phyloP scores from a whole-genome alignment of 2,329 filamentous ascomycete genomes.

The Pyricularia grisea region DNA sequence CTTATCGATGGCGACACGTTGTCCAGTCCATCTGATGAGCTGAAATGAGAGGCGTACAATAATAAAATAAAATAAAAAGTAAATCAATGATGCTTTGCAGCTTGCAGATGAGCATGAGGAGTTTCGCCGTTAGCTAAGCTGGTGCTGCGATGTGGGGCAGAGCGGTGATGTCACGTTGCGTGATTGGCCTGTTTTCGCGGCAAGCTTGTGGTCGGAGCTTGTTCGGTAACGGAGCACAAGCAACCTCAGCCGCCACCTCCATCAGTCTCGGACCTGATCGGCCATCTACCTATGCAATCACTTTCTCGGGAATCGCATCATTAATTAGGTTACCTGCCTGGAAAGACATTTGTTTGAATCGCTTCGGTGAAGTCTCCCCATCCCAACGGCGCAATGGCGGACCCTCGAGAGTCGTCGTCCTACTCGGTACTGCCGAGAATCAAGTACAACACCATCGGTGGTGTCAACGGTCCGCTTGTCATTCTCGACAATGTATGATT shows the following conservation, averaged over 20 bases:
- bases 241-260: background rate
- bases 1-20: background rate
- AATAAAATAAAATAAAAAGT: background rate
- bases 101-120: background rate
- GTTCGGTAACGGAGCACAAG: background rate
- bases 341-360: background rate
- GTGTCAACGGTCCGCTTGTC: slow-evolving; percentile 95
- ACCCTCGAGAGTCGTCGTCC: slow-evolving; percentile 49
- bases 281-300: background rate
- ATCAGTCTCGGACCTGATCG: background rate
- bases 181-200: slow-evolving; percentile 3
- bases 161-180: slow-evolving; percentile 4
- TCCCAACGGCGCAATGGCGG: slow-evolving; percentile 31
- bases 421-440: slow-evolving; percentile 54
- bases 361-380: background rate
- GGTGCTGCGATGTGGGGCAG: background rate
- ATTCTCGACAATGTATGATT: slow-evolving; percentile 83
- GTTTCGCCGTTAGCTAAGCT: background rate
- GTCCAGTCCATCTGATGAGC: background rate
- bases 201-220: slow-evolving; percentile 5
- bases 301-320: background rate
- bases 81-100: background rate
- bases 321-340: background rate
- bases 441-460: slow-evolving; percentile 96
- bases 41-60: background rate